These are phyloP conservation scores for Porogramme epimiltina DNA, from an alignment of 1,284 basidiomycete genomes.

Conservation along the genomic window DNA sequence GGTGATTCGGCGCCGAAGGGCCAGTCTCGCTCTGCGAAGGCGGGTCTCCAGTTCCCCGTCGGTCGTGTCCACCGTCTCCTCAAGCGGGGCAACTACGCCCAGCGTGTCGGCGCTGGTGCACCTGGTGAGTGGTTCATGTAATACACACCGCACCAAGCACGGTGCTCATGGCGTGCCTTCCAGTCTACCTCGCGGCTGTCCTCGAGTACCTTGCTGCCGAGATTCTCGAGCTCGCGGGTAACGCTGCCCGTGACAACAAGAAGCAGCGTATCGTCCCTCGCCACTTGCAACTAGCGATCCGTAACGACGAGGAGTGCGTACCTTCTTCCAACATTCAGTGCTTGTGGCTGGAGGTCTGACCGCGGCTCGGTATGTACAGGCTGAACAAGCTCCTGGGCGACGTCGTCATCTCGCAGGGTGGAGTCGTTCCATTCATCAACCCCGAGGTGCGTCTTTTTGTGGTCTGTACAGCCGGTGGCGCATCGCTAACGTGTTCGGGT, in stretches of 20 bases:
- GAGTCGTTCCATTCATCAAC: slow-evolving; percentile 72
- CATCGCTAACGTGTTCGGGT: neutral
- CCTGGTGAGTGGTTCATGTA: slow-evolving; percentile 53
- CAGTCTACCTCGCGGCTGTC: slow-evolving; percentile 85
- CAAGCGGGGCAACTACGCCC: slow-evolving; percentile 87
- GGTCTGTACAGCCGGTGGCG: neutral
- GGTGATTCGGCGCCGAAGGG: slow-evolving; percentile 49
- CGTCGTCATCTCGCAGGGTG: slow-evolving; percentile 87
- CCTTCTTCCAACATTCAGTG: neutral
- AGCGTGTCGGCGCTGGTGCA: slow-evolving; percentile 79
- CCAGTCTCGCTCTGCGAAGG: slow-evolving; percentile 80
- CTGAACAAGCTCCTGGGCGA: slow-evolving; percentile 75
- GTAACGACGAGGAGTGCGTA: slow-evolving; percentile 78
- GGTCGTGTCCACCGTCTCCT: slow-evolving; percentile 92
- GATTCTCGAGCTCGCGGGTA: slow-evolving; percentile 87
- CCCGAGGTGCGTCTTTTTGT: slow-evolving; percentile 42
- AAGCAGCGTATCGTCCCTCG: slow-evolving; percentile 88
- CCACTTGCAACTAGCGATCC: slow-evolving; percentile 87
- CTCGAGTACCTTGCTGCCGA: slow-evolving; percentile 86
- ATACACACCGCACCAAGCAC: no score
- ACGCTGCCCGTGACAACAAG: slow-evolving; percentile 81
- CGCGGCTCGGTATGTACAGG: slow-evolving; percentile 27
- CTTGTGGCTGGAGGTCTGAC: neutral
- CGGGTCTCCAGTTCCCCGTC: slow-evolving; percentile 85
- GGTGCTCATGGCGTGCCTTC: neutral